Evolutionary conservation across 2,329 filamentous ascomycete genomes (phyloP), one percentile per base, ranked within the genome.

Genomic region (Lasiodiplodia sp.): DNA sequence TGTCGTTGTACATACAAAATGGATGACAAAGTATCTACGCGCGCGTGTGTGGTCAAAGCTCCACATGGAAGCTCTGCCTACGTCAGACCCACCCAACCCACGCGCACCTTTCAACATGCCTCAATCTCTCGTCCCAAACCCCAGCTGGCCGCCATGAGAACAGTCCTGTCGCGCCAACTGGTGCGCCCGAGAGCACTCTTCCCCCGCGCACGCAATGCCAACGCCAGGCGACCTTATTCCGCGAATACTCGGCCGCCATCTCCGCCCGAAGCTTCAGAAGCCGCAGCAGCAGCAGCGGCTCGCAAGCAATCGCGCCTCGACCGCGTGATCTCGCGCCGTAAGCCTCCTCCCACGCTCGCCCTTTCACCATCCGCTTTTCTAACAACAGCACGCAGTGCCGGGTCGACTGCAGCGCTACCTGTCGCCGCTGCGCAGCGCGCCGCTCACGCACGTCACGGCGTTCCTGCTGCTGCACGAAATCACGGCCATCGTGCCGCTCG

Each of bases 401-500:
- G 81, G 76, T 4, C 90, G 89, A 70, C 85, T 96, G 14, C 91
- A 88, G 68, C 85, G 83, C 65, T 92, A 94, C 81, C 90, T 92
- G 0, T 80, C 83, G 0, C 88, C 89, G 0, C 87, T 99, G 3
- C 88, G 90, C 68, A 85, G 87, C 67, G 94, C 94, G 0, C 96
- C 96, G 0, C 80, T 94, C 55, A 92, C 92, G 0, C 93, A 97
- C 80, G 85, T 97, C 52, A 88, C 91, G 1, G 90, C 95, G 0
- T 99, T 99, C 78, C 84, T 98, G 12, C 83, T 97, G 49, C 86
- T 99, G 0, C 96, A 99, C 82, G 96, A 99, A 80, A 78, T 97
- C 55, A 98, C 96, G 0, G 95, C 96, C 11, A 82, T 97, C 12
- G 79, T 95, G 1, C 95, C 95, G 0, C 81, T 98, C 0, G 78